These are phyloP conservation scores for Acanthamoeba castellanii DNA, from an alignment of 208 protist species.

Conservation along the genomic window DNA sequence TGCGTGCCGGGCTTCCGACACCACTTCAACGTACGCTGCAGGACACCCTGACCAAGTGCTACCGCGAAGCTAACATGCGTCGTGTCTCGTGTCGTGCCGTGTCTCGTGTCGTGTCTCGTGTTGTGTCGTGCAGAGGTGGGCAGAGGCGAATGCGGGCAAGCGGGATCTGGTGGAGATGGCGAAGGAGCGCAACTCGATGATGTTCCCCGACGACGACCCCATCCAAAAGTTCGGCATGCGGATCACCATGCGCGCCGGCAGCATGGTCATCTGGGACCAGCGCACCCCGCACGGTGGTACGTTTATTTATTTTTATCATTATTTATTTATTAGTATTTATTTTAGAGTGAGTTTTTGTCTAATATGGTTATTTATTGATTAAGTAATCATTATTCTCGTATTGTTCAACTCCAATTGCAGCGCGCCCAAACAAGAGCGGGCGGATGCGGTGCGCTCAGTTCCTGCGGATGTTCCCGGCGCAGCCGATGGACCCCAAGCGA, in stretches of 20 bases:
- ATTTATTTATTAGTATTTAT: background rate
- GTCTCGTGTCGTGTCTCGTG: background rate
- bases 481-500: slow-evolving; percentile 15
- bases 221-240: background rate
- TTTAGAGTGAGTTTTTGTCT: background rate
- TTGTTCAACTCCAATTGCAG: too few relatives aligned
- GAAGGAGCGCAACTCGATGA: background rate
- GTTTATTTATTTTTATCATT: background rate
- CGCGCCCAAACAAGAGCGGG: background rate
- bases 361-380: background rate
- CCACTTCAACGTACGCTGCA: background rate
- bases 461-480: slow-evolving; percentile 29
- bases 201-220: slow-evolving; percentile 34
- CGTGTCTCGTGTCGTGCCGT: background rate
- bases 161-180: background rate
- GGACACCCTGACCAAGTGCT: background rate
- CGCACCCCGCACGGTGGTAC: slow-evolving; percentile 29
- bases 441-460: slow-evolving; percentile 6
- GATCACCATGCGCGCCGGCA: slow-evolving; percentile 29
- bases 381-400: background rate
- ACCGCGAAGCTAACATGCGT: background rate
- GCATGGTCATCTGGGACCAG: slow-evolving; percentile 48
- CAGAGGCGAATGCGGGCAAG: background rate
- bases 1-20: slow-evolving; percentile 39
- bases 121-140: background rate